Conservation (phyloP, 1,139 yeast species). For the Nadsonia starkeyi-henricii region DNA sequence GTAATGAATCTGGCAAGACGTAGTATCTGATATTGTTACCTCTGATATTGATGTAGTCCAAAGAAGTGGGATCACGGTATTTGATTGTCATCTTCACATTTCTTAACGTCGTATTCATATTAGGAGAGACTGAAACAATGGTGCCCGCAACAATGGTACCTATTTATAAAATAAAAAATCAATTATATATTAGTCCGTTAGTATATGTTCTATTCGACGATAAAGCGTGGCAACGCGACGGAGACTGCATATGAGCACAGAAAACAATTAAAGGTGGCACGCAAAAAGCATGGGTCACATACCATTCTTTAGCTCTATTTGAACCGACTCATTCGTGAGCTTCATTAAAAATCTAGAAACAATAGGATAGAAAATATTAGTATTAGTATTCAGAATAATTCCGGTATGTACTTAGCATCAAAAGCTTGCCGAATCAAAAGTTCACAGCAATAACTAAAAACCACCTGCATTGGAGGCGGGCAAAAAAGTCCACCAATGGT, state of each 20-base stretch:
- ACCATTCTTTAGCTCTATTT: constrained; percentile 87
- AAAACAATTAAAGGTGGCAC: too few relatives aligned
- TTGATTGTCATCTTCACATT: constrained; percentile 66
- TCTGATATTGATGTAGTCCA: constrained; percentile 73
- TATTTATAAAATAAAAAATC: constrained; percentile 7
- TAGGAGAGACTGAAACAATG: constrained; percentile 70
- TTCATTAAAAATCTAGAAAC: constrained; percentile 60
- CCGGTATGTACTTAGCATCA: too few relatives aligned
- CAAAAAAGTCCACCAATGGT: too few relatives aligned
- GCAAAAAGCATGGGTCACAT: constrained; percentile 8
- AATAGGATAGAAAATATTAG: neutral
- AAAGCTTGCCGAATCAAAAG: too few relatives aligned
- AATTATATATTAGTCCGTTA: neutral
- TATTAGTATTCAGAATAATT: too few relatives aligned
- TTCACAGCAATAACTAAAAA: too few relatives aligned
- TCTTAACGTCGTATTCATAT: constrained; percentile 80
- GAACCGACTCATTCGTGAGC: constrained; percentile 72
- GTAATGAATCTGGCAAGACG: constrained; percentile 75
- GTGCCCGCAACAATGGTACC: constrained; percentile 52
- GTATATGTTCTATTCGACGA: neutral
- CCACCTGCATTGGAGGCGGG: too few relatives aligned
- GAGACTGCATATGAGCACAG: too few relatives aligned
- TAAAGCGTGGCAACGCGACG: too few relatives aligned
- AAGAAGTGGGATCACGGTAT: constrained; percentile 55
- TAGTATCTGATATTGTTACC: constrained; percentile 85